Conservation (phyloP, 306 rosid genomes). For the Dalbergia oliveri region DNA sequence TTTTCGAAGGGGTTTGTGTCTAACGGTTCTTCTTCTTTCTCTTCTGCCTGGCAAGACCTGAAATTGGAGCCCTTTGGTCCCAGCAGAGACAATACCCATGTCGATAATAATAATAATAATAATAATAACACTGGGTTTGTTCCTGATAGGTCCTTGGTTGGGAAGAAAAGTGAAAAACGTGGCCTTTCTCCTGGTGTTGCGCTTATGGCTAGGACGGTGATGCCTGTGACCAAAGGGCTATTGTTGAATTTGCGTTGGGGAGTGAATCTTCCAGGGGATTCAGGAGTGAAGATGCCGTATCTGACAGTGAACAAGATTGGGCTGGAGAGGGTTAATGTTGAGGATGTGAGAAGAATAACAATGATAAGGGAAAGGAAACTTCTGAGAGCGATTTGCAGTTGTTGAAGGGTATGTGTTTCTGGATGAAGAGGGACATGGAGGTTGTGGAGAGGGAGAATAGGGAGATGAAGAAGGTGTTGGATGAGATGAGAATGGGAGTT, state of each 20-base stretch:
- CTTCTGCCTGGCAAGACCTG: conserved; percentile 73
- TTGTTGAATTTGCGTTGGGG: conserved; percentile 75
- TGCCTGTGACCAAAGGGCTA: conserved; percentile 66
- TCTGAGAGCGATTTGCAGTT: conserved; percentile 56
- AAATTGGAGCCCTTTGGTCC: conserved; percentile 65
- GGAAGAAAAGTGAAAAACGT: conserved; percentile 50
- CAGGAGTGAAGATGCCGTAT: conserved; percentile 60
- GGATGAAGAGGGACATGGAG: conserved; percentile 78
- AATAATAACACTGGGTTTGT: not conserved
- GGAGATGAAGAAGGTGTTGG: conserved; percentile 70
- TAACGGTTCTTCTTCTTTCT: conserved; percentile 41
- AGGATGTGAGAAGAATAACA: conserved; percentile 52
- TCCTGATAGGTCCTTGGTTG: conserved; percentile 44
- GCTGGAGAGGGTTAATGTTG: conserved; percentile 66
- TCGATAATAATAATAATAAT: conserved; percentile 8
- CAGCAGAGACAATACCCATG: conserved; percentile 18
- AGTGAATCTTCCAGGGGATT: conserved; percentile 59
- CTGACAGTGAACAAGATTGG: conserved; percentile 75
- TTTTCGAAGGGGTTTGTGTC: conserved; percentile 52
- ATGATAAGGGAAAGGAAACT: conserved; percentile 29
- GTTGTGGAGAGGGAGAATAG: conserved; percentile 70
- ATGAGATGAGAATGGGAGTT: conserved; percentile 61
- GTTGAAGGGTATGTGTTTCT: conserved; percentile 66
- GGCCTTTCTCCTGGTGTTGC: conserved; percentile 59
- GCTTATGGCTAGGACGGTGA: conserved; percentile 68